A percentile compares a stretch with the other conserved stretches of the same genome.
These are phyloP conservation scores for Xylariaceae sp. DNA, from an alignment of 2,329 filamentous ascomycete species.

Conservation along the genomic window DNA sequence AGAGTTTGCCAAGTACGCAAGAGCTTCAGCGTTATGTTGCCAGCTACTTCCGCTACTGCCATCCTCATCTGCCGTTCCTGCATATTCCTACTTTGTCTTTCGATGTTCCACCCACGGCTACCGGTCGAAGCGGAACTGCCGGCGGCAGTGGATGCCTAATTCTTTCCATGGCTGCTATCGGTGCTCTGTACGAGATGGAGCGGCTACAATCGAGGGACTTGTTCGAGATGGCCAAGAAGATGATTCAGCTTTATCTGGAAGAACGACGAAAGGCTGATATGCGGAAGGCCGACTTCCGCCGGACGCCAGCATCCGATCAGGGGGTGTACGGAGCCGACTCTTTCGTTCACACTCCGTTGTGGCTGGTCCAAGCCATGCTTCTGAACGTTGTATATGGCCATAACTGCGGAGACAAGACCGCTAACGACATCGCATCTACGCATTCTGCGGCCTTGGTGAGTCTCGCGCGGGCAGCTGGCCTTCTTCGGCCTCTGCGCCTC, in stretches of 20 bases:
- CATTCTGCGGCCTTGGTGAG: slow-evolving; percentile 89
- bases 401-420: slow-evolving; percentile 86
- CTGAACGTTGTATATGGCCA: slow-evolving; percentile 94
- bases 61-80: slow-evolving; percentile 90
- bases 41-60: slow-evolving; percentile 86
- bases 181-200: slow-evolving; percentile 76
- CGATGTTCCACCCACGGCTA: slow-evolving; percentile 66
- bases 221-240: slow-evolving; percentile 90
- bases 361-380: slow-evolving; percentile 95
- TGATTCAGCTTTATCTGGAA: slow-evolving; percentile 90
- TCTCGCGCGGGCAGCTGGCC: slow-evolving; percentile 80
- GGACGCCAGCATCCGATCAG: slow-evolving; percentile 43
- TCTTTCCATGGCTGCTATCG: slow-evolving; percentile 76
- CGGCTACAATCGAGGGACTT: slow-evolving; percentile 72
- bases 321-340: slow-evolving; percentile 49
- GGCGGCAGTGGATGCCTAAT: slow-evolving; percentile 83
- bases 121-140: slow-evolving; percentile 53
- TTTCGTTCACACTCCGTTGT: slow-evolving; percentile 73
- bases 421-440: slow-evolving; percentile 85
- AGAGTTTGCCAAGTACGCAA: slow-evolving; percentile 67
- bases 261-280: slow-evolving; percentile 84
- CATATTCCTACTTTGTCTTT: slow-evolving; percentile 90
- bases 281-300: slow-evolving; percentile 54
- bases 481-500: slow-evolving; percentile 46
- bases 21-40: slow-evolving; percentile 88